Percentiles rank a stretch among this genome's conserved stretches.
phyloP scores from a whole-genome alignment of 2,329 filamentous ascomycete species.

The Fusarium begoniae region DNA sequence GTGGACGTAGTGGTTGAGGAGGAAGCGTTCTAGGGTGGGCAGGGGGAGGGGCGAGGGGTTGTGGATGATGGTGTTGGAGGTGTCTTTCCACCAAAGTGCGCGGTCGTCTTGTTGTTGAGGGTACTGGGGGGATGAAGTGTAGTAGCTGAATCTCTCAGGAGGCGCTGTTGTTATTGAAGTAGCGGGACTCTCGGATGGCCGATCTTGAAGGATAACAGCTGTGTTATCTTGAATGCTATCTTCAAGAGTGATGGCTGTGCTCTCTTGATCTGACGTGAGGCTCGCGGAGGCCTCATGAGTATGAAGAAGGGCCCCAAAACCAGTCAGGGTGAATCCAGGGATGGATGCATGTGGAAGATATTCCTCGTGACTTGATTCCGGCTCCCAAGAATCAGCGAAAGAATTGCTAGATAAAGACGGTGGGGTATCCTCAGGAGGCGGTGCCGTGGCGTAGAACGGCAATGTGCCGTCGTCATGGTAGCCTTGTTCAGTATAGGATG shows the following conservation, averaged over 20 bases:
- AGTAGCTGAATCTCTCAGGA: neutral
- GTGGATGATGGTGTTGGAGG: neutral
- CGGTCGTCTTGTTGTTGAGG: neutral
- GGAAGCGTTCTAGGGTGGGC: neutral
- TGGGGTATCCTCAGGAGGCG: neutral
- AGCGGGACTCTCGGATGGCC: neutral
- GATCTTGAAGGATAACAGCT: neutral
- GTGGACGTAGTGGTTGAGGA: neutral
- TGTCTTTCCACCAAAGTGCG: neutral
- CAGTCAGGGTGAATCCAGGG: neutral
- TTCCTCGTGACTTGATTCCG: neutral
- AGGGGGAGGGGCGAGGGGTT: neutral
- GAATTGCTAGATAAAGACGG: neutral
- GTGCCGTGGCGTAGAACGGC: neutral
- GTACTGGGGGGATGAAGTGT: neutral
- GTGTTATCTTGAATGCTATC: neutral
- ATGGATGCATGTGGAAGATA: neutral
- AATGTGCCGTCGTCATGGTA: neutral
- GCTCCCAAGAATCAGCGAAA: neutral
- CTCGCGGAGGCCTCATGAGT: neutral
- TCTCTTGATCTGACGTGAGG: neutral
- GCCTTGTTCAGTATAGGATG: neutral
- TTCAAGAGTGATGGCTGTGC: neutral
- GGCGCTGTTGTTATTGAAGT: neutral
- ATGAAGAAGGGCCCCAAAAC: neutral